Conservation (phyloP, 257 asterid genomes). For the Vinca minor region DNA sequence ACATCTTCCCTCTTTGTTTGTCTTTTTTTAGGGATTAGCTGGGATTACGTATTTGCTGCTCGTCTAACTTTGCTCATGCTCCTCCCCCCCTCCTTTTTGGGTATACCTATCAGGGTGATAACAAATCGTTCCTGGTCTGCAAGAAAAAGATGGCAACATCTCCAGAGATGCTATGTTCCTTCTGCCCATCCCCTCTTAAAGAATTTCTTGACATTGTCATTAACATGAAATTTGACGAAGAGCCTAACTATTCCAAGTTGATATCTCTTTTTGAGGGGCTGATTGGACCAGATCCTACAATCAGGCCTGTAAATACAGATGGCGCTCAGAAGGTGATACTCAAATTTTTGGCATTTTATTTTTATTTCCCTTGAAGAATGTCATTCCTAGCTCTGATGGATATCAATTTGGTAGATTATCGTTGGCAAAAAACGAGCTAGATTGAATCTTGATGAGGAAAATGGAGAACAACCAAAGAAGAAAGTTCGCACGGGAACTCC, state of each 20-base stretch:
- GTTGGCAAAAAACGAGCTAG: conserved; percentile 37
- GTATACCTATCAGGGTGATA: conserved; percentile 32
- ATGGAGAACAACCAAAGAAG: conserved; percentile 36
- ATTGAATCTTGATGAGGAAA: conserved; percentile 26
- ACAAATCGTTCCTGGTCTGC: conserved; percentile 40
- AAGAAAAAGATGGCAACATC: conserved; percentile 43
- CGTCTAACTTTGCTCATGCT: neutral
- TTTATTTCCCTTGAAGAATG: neutral
- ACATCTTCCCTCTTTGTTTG: neutral
- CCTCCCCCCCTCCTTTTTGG: neutral
- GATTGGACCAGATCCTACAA: conserved; percentile 37
- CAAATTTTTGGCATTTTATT: neutral
- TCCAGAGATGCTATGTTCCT: conserved; percentile 38
- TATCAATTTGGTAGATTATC: conserved; percentile 17
- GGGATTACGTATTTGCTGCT: neutral
- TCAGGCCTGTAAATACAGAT: conserved; percentile 40
- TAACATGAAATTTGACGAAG: conserved; percentile 43
- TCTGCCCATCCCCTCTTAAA: conserved; percentile 36
- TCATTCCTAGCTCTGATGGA: conserved; percentile 1
- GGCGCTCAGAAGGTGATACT: conserved; percentile 40
- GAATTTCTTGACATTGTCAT: conserved; percentile 36
- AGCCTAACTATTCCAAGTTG: conserved; percentile 39
- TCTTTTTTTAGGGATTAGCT: neutral
- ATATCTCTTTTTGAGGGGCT: conserved; percentile 38
- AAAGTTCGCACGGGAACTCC: conserved; percentile 37